Evolutionary conservation across 768 basidiomycete genomes (phyloP).

Genomic region (Crucibulum laeve): DNA sequence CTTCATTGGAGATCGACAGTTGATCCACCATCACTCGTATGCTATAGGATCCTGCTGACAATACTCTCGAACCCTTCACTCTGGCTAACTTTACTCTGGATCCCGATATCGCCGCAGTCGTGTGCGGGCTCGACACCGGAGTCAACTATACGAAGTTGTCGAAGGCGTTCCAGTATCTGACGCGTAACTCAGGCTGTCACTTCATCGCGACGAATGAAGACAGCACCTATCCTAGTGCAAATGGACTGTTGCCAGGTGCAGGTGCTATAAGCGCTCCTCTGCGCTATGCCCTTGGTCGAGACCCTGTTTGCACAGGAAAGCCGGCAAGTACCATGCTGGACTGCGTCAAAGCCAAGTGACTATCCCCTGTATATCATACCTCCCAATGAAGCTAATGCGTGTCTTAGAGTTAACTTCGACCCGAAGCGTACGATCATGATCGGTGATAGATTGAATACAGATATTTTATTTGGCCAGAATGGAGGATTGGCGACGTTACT

Average conservation of each 20-base stretch:
- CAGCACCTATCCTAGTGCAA: conserved; percentile 79
- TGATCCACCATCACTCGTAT: conserved; percentile 4
- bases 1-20: neutral
- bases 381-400: conserved; percentile 9
- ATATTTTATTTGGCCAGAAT: conserved; percentile 88
- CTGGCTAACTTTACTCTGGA: conserved; percentile 71
- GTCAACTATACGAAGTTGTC: conserved; percentile 94
- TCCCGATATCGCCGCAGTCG: conserved; percentile 80
- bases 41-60: conserved; percentile 77
- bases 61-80: conserved; percentile 65
- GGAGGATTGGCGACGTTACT: conserved; percentile 86
- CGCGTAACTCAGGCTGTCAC: conserved; percentile 69
- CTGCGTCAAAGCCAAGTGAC: conserved; percentile 71
- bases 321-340: conserved; percentile 91
- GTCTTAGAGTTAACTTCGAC: conserved; percentile 75
- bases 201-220: conserved; percentile 94
- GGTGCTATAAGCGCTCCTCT: conserved; percentile 85
- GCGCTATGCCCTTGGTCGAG: conserved; percentile 60
- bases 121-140: conserved; percentile 86
- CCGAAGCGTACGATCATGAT: conserved; percentile 89
- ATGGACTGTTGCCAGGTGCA: conserved; percentile 76
- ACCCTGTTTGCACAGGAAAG: conserved; percentile 84
- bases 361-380: conserved; percentile 5
- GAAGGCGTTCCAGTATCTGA: conserved; percentile 89
- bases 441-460: conserved; percentile 92